phyloP scores from a whole-genome alignment of 164 flowering plant genomes.

The Chimonanthus praecox region DNA sequence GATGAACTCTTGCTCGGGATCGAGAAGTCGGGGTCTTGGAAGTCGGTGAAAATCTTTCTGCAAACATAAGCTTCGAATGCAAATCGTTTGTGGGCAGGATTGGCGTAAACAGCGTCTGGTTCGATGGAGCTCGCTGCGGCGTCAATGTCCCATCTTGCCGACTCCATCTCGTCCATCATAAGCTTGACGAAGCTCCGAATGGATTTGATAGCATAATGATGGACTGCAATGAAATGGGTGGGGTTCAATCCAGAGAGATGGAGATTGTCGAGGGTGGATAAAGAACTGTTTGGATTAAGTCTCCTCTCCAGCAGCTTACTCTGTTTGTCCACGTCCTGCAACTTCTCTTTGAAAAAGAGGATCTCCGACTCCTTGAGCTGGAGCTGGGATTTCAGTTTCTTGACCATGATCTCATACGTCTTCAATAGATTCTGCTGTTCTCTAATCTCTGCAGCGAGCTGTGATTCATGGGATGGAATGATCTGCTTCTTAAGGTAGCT shows the following conservation, averaged over 20 bases:
- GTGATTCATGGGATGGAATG: constrained; percentile 62
- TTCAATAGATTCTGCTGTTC: constrained; percentile 73
- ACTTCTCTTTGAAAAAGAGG: constrained; percentile 23
- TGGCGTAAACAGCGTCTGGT: constrained; percentile 25
- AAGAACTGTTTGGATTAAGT: constrained; percentile 42
- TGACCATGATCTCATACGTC: constrained; percentile 66
- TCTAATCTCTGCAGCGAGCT: constrained; percentile 68
- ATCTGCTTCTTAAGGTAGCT: constrained; percentile 56
- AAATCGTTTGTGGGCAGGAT: constrained; percentile 37
- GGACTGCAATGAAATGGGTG: constrained; percentile 49
- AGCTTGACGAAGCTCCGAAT: constrained; percentile 52
- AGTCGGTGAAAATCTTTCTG: constrained; percentile 56
- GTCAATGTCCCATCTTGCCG: constrained; percentile 64
- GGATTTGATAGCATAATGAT: constrained; percentile 45
- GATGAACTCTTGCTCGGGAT: constrained; percentile 10
- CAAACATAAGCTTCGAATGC: constrained; percentile 65
- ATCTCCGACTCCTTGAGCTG: constrained; percentile 39
- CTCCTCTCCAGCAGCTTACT: constrained; percentile 52
- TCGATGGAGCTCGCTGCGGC: constrained; percentile 45
- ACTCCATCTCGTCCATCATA: constrained; percentile 66
- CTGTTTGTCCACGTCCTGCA: constrained; percentile 22
- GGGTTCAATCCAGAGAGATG: constrained; percentile 35
- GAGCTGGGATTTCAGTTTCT: constrained; percentile 46
- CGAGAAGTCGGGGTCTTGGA: constrained; percentile 38
- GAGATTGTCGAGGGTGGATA: constrained; percentile 39